These are phyloP conservation scores for Avena eriantha DNA, from an alignment of 176 grass and related monocot genomes.

Conservation along the genomic window DNA sequence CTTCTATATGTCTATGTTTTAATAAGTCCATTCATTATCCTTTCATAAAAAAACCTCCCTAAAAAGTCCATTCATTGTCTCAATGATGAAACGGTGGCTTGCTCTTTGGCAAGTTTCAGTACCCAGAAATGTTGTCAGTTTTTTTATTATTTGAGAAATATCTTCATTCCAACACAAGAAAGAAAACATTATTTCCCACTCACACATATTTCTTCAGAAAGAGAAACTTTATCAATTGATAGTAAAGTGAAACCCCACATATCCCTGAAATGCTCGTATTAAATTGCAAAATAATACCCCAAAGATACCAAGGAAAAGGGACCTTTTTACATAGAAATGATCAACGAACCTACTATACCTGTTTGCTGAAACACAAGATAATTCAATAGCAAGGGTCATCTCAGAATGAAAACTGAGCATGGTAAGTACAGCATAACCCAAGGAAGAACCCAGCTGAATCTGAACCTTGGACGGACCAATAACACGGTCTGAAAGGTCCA, in stretches of 20 bases:
- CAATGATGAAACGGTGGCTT: conserved; percentile 5
- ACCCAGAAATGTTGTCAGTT: neutral
- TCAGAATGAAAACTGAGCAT: neutral
- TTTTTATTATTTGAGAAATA: neutral
- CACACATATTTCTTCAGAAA: neutral
- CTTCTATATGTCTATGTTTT: too few relatives aligned
- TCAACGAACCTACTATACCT: neutral
- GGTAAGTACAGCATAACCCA: neutral
- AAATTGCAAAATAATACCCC: neutral
- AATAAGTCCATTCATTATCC: too few relatives aligned
- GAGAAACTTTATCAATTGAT: conserved; percentile 7
- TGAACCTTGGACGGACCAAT: neutral
- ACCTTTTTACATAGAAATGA: neutral
- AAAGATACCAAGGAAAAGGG: neutral
- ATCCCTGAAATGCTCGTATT: conserved; percentile 1
- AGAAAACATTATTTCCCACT: neutral
- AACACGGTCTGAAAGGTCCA: neutral
- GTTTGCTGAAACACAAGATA: neutral
- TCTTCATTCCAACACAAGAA: neutral
- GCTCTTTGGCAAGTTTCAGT: neutral
- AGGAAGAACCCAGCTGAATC: conserved; percentile 34
- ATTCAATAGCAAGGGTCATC: conserved; percentile 9
- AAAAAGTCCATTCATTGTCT: neutral
- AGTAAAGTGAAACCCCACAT: neutral
- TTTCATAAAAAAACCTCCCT: too few relatives aligned